Base-by-base conservation (phyloP, 176 grass and related monocot genomes). In the Cymbopogon citratus region DNA sequence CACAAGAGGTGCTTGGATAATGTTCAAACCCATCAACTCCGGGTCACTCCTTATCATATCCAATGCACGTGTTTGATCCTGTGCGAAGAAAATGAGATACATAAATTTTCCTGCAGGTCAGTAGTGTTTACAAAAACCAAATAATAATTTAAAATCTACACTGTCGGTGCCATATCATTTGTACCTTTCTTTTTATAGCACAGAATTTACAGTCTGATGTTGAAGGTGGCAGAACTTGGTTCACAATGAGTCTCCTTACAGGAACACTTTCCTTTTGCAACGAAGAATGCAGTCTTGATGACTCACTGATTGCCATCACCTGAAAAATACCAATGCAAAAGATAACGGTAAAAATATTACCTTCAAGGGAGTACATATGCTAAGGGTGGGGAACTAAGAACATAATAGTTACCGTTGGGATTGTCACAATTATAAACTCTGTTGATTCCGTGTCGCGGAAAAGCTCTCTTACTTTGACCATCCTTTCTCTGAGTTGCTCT, bases 181-280 rank as follows among this genome's bases (percentile, higher is more conserved):
- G 27, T 94, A 98, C 95, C 95, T 98, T 98, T 77, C 95, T 98
- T 90, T 94, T 98, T 81, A 98, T 98, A 54, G 95, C 84, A 73
- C 95, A 98, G 71, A 98, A 98, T 87, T 94, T 98, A 82, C 95
- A 98, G 64, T 94, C 95, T 34, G 92, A 92, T 29, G 86, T 79
- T 7, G 95, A 94, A 54, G 92, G 95, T 75, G 92, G 95, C 66
- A 98, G 76, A 84, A 98, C 60, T 92, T 98, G 95, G 86, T 98
- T 98, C 80, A 98, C 88, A 26, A 98, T 83, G 15, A 98, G 88
- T 71, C 92, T 92, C 73, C 77, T 98, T 70, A 94, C 92, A 35
- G 95, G 95, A 78, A 98, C 95, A 80, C 78, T 87, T 88, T 98
- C 95, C 88, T 98, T 98, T 64, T 84, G 89, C 44, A 98, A 82